Evolutionary conservation across 192 early-diverging fungal genomes (phyloP), one percentile per base, ranked within the genome.

Genomic region (Umbelopsis isabellina): DNA sequence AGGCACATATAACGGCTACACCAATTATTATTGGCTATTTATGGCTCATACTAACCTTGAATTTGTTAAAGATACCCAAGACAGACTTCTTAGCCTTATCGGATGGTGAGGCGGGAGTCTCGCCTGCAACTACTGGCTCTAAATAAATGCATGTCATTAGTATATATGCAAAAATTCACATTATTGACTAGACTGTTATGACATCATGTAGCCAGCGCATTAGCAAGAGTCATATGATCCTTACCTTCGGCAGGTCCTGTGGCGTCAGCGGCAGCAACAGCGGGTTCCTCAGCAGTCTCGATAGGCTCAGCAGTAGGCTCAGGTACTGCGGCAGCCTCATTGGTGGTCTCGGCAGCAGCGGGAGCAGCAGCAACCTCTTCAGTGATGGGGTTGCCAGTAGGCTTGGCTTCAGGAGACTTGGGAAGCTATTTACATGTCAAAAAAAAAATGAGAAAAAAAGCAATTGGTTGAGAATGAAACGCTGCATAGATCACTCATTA

Each of bases 61-160:
- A 61, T 25, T 61, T 61, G 55, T 61, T 61, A 30, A 61, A 61
- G 33, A 61, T 22, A 12, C 55, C 55, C 12, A 61, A 61, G 12
- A 61, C 55, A n/a, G 55, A 61, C 55, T 61, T 61, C 55, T 61
- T 61, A 30, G 55, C 55, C 33, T 61, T 61, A 61, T 61, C 55
- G 30, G 30, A 35, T 35, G 25, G 55, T 25, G 55, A 33, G 30
- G 55, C 25, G 27, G 55, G 55, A 8, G 55, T 25, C 55, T 61
- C 55, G 33, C 27, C 37, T 16, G 18, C 15, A 35, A 15, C 55
- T 49, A 15, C 55, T 49, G 48, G 48, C 12, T 49, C 48, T 61
- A 35, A 61, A 61, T 18, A 61, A 18, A 41, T 41, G 37, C 37
- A 41, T 2, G 0, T 41, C 10, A 41, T 41, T 41, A 41, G 37